Evolutionary conservation across 805 yeast genomes (phyloP), one percentile per base, ranked within the genome.

Genomic region (Lipomyces starkeyi): DNA sequence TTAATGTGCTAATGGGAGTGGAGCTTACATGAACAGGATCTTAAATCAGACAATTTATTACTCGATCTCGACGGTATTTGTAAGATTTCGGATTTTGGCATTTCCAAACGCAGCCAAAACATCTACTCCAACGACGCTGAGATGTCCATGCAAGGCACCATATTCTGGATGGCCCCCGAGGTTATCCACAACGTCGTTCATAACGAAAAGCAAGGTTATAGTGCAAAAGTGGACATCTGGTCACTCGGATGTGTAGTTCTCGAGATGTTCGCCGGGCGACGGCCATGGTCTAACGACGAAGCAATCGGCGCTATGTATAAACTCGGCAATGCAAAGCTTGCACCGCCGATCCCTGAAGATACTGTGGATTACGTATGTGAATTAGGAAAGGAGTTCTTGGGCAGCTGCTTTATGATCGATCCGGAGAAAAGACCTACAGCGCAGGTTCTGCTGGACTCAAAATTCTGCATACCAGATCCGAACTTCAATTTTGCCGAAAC

Each of bases 131-230:
- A 95, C 77, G 88, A 91, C 74, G 92, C 97, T 3, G 97, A 92
- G 64, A 91, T 93, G 97, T 93, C 98, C 13, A 92, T 91, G 97
- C 97, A 96, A 79, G 99, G 99, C 29, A 93, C 99, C 0, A 92
- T 96, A 0, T 95, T 93, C 78, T 95, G 99, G 99, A 95, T 95
- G 99, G 99, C 99, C 0, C 99, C 99, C 0, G 99, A 95, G 76
- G 97, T 96, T 71, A 93, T 95, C 61, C 94, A 93, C 76, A 92
- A 91, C 67, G 87, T 87, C 25, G 88, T 86, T 2, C 89, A 87
- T 70, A 86, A 87, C 73, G 85, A 85, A 73, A 88, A 88, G 71
- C 95, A 90, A 76, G 99, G 99, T 0, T 95, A 95, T 77, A 91
- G 97, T 81, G 99, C 99, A 25, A 95, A 95, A 79, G 93, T 95